Conservation (phyloP, 2,329 filamentous ascomycete species). For the Alternaria consortialis region DNA sequence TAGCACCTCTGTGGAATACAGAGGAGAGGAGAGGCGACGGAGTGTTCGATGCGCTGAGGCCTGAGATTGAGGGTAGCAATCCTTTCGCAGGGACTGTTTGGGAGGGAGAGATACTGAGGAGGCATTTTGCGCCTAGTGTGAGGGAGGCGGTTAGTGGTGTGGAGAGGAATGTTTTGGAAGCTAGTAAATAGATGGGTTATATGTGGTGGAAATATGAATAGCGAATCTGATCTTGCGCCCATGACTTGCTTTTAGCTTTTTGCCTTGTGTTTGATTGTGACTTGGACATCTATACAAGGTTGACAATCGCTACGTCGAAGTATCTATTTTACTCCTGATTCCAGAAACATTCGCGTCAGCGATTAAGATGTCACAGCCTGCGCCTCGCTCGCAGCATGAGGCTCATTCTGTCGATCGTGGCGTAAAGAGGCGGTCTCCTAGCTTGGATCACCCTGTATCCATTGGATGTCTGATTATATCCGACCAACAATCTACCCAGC, state of each 20-base stretch:
- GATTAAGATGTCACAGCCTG: background rate
- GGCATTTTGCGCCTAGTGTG: slow-evolving; percentile 88
- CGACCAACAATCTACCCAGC: background rate
- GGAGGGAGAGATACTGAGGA: slow-evolving; percentile 87
- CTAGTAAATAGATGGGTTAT: slow-evolving; percentile 24
- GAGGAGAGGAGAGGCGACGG: slow-evolving; percentile 94
- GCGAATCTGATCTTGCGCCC: background rate
- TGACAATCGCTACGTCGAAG: background rate
- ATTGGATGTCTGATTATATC: background rate
- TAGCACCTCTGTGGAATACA: slow-evolving; percentile 89
- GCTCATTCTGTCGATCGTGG: background rate
- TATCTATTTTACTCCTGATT: background rate
- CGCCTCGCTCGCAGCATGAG: background rate
- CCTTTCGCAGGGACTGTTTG: slow-evolving; percentile 90
- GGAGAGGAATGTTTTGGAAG: slow-evolving; percentile 46
- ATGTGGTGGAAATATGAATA: background rate
- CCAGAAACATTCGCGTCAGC: background rate
- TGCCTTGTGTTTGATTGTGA: background rate
- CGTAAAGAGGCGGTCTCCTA: background rate
- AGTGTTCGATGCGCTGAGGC: slow-evolving; percentile 75
- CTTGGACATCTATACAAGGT: background rate
- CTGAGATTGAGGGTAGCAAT: slow-evolving; percentile 83
- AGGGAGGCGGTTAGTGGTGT: slow-evolving; percentile 69
- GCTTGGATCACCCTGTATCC: background rate
- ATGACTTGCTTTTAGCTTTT: background rate